These are phyloP conservation scores for Baorangia bicolor DNA, from an alignment of 768 basidiomycete species.

Conservation along the genomic window DNA sequence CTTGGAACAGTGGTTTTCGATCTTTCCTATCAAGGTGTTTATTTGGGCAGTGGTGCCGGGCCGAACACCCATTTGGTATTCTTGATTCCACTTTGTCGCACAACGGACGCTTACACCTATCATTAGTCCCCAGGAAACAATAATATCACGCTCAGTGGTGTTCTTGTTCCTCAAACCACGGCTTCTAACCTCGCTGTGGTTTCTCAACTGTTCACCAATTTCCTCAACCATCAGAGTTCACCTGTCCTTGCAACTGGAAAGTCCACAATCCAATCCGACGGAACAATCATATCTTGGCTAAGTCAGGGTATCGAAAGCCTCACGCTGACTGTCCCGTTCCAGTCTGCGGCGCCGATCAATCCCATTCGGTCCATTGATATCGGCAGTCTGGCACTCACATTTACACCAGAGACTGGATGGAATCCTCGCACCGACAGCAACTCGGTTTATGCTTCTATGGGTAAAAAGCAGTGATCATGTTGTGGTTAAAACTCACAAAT, in stretches of 20 bases:
- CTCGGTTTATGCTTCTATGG: slow-evolving; percentile 56
- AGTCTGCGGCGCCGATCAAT: slow-evolving; percentile 46
- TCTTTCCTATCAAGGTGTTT: slow-evolving; percentile 55
- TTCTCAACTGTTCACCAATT: slow-evolving; percentile 66
- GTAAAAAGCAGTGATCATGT: slow-evolving; percentile 34
- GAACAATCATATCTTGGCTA: slow-evolving; percentile 63
- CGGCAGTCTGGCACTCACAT: slow-evolving; percentile 55
- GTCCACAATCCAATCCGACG: slow-evolving; percentile 58
- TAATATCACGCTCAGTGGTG: slow-evolving; percentile 56
- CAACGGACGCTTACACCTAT: slow-evolving; percentile 1
- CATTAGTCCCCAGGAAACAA: slow-evolving; percentile 52
- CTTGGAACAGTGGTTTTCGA: slow-evolving; percentile 67
- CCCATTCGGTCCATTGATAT: slow-evolving; percentile 68
- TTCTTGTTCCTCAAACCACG: slow-evolving; percentile 52
- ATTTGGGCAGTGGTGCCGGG: slow-evolving; percentile 56
- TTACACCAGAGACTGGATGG: slow-evolving; percentile 55
- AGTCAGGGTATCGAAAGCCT: slow-evolving; percentile 58
- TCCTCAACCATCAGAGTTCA: slow-evolving; percentile 62
- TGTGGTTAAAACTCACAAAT: slow-evolving; percentile 1
- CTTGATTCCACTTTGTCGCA: background rate
- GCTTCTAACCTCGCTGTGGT: slow-evolving; percentile 46
- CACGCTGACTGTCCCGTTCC: slow-evolving; percentile 62
- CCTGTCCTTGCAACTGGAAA: slow-evolving; percentile 58
- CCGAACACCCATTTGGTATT: slow-evolving; percentile 50
- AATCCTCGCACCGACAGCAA: slow-evolving; percentile 55